Evolutionary conservation across 768 basidiomycete species (phyloP).

Genomic region (Cystofilobasidium capitatum): DNA sequence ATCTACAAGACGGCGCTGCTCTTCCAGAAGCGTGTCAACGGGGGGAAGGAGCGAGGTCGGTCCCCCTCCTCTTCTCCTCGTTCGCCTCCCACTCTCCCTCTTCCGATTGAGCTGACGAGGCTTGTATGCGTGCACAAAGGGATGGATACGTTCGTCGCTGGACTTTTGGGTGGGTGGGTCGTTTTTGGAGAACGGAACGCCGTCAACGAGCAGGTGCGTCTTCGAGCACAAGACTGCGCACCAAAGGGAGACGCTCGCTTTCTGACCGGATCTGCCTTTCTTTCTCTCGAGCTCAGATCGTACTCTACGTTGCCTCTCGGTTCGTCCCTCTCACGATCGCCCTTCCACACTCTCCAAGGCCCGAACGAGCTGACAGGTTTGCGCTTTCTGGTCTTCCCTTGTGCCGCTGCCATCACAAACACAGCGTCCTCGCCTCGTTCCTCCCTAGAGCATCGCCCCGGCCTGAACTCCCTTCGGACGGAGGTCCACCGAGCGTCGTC

Average conservation of each 20-base stretch:
- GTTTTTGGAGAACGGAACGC: constrained; percentile 40
- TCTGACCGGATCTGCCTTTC: background rate
- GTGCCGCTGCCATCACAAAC: constrained; percentile 42
- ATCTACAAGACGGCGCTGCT: constrained; percentile 81
- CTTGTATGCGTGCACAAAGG: too few relatives aligned
- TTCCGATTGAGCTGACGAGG: background rate
- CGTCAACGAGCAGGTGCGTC: constrained; percentile 42
- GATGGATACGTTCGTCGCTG: constrained; percentile 82
- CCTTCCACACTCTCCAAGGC: background rate
- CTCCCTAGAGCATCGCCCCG: constrained; percentile 55
- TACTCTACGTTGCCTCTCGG: constrained; percentile 62
- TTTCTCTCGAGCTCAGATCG: constrained; percentile 52
- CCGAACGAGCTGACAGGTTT: background rate
- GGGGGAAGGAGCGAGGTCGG: constrained; percentile 62
- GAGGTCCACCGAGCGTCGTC: constrained; percentile 43
- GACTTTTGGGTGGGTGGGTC: constrained; percentile 75
- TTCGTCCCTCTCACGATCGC: background rate
- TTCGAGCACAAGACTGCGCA: too few relatives aligned
- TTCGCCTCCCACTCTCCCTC: too few relatives aligned
- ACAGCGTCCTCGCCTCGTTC: constrained; percentile 82
- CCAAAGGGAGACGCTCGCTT: background rate
- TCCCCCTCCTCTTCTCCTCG: background rate
- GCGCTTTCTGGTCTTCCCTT: background rate
- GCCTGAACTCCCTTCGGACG: constrained; percentile 38
- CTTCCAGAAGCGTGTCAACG: constrained; percentile 66